phyloP scores from a whole-genome alignment of 169 alveolate genomes.

The Miamiensis avidus region DNA sequence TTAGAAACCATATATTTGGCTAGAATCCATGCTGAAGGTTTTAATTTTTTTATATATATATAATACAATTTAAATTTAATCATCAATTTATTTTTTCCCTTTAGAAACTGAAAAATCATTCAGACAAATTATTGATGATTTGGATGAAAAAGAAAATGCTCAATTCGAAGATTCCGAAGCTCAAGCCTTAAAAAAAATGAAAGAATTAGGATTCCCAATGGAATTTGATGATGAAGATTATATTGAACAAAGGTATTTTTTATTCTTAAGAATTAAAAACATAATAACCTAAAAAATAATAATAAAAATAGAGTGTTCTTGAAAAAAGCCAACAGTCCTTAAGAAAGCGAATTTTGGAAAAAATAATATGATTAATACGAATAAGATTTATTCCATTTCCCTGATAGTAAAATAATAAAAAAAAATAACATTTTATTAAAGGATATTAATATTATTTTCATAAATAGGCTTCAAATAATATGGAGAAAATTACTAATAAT shows the following conservation, averaged over 20 bases:
- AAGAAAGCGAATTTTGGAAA: conserved; percentile 34
- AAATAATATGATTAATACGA: conserved; percentile 36
- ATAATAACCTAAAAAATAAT: background rate
- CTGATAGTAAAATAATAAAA: conserved; percentile 21
- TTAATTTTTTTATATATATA: too few relatives aligned
- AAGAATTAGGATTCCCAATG: conserved; percentile 45
- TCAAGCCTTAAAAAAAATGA: conserved; percentile 21
- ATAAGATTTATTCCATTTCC: conserved; percentile 39
- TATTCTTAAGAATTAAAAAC: background rate
- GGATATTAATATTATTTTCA: background rate
- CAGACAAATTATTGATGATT: conserved; percentile 33
- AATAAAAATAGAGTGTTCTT: conserved; percentile 30
- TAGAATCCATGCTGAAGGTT: conserved; percentile 44
- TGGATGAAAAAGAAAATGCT: conserved; percentile 19
- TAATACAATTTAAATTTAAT: too few relatives aligned
- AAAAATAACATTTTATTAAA: too few relatives aligned
- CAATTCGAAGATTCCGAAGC: conserved; percentile 25
- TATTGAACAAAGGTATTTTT: conserved; percentile 33
- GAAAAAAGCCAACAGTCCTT: conserved; percentile 19
- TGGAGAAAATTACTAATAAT: conserved; percentile 23
- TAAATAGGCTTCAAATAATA: conserved; percentile 25
- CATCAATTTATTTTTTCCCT: too few relatives aligned
- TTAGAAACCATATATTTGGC: conserved; percentile 37
- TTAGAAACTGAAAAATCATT: conserved; percentile 33
- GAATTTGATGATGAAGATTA: conserved; percentile 53